Evolutionary conservation across 805 yeast species (phyloP).

Genomic region (Ogataea trehaloabstinens): DNA sequence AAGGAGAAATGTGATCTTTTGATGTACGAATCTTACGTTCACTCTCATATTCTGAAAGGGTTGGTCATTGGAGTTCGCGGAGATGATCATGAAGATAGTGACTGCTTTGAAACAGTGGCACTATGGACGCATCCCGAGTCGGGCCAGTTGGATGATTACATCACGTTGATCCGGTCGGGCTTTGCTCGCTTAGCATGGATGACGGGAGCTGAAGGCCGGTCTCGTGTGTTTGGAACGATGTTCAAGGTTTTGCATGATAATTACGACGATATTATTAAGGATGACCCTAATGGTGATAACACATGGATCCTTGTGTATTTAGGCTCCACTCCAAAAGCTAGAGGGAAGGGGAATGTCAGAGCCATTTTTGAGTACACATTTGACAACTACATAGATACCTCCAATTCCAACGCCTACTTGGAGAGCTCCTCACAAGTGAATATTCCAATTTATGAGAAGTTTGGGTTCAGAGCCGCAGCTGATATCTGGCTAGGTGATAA

Average conservation of each 20-base stretch:
- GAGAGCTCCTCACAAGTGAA: conserved; percentile 47
- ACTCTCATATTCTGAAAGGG: conserved; percentile 50
- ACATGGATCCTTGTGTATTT: conserved; percentile 33
- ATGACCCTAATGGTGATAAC: conserved; percentile 35
- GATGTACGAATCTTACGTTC: conserved; percentile 50
- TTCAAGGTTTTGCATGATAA: conserved; percentile 51
- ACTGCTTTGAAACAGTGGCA: conserved; percentile 51
- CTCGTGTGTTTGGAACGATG: conserved; percentile 48
- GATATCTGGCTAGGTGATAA: conserved; percentile 44
- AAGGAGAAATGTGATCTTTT: conserved; percentile 35
- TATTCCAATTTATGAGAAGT: conserved; percentile 51
- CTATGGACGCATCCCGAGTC: conserved; percentile 50
- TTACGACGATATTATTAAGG: conserved; percentile 40
- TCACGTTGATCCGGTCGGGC: conserved; percentile 50
- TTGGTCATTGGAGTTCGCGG: conserved; percentile 50
- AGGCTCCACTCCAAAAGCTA: conserved; percentile 39
- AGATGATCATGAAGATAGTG: conserved; percentile 28
- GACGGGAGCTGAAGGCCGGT: conserved; percentile 46
- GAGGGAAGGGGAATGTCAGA: conserved; percentile 58
- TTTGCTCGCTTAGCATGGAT: conserved; percentile 50
- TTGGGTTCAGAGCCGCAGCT: conserved; percentile 48
- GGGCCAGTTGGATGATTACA: conserved; percentile 43
- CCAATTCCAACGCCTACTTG: conserved; percentile 42
- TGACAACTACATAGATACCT: conserved; percentile 41
- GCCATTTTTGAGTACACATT: conserved; percentile 49